phyloP scores from a whole-genome alignment of 306 rosid genomes.

The Cajanus cajan region DNA sequence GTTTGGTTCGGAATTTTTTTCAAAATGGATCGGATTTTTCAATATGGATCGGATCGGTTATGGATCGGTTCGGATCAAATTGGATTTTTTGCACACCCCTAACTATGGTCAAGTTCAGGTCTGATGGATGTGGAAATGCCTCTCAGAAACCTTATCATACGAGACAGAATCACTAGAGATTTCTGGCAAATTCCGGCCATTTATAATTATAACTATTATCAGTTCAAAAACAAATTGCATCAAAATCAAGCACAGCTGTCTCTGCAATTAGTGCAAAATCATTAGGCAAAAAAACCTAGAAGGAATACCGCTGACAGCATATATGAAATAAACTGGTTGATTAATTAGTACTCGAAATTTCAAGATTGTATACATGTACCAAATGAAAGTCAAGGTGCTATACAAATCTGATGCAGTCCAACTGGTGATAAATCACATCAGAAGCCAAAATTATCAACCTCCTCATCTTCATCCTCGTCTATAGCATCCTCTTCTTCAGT shows the following conservation, averaged over 20 bases:
- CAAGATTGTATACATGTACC: constrained; percentile 12
- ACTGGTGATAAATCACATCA: constrained; percentile 11
- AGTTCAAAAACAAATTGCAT: neutral
- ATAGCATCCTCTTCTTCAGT: constrained; percentile 52
- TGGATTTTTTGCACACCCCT: too few species aligned
- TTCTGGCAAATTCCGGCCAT: neutral
- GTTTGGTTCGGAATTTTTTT: too few species aligned
- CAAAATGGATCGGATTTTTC: too few species aligned
- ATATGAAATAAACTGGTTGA: neutral
- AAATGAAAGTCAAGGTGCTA: constrained; percentile 24
- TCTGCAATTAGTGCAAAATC: neutral
- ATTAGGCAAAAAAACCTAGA: neutral
- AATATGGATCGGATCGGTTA: too few species aligned
- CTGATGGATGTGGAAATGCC: neutral
- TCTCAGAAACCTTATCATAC: neutral
- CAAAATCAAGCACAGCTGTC: neutral
- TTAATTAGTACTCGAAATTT: constrained; percentile 18
- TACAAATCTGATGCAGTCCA: constrained; percentile 37
- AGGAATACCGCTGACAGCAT: neutral
- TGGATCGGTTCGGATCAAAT: too few species aligned
- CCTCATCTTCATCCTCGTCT: constrained; percentile 63
- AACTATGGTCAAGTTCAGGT: too few species aligned
- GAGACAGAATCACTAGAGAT: neutral
- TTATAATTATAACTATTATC: neutral
- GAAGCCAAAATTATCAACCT: constrained; percentile 48